These are phyloP conservation scores for Spathaspora passalidarum DNA, from an alignment of 805 yeast genomes.

Conservation along the genomic window DNA sequence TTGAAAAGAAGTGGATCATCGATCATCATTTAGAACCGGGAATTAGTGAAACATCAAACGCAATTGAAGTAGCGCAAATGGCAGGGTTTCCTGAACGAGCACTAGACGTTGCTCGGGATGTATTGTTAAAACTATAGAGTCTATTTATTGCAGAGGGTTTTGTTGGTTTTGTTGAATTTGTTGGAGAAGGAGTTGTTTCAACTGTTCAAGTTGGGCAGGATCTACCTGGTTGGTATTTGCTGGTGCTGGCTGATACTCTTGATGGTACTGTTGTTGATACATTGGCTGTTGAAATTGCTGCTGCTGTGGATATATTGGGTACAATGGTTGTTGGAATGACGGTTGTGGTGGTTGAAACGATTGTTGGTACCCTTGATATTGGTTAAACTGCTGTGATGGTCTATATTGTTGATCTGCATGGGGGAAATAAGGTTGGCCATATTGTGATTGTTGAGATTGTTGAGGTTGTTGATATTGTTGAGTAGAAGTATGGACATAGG, in stretches of 20 bases:
- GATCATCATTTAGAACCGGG: conserved; percentile 65
- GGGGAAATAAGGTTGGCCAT: conserved; percentile 15
- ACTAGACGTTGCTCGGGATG: conserved; percentile 46
- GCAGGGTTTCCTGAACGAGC: conserved; percentile 77
- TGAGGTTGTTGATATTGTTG: no score
- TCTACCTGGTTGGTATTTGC: conserved; percentile 7
- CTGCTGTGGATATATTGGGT: conserved; percentile 3
- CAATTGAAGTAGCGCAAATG: conserved; percentile 67
- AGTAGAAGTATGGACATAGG: no score
- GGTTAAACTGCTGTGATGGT: conserved; percentile 4
- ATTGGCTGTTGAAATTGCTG: conserved; percentile 9
- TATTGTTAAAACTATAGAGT: conserved; percentile 10
- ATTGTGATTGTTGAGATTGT: conserved; percentile 6
- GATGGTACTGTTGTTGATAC: conserved; percentile 10
- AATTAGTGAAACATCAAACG: conserved; percentile 71
- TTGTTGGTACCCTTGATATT: conserved; percentile 3
- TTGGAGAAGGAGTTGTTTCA: conserved; percentile 8
- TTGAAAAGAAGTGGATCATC: conserved; percentile 19
- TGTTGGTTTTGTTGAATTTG: conserved; percentile 21
- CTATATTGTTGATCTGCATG: conserved; percentile 3
- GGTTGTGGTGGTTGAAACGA: not conserved
- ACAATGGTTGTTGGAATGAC: conserved; percentile 1
- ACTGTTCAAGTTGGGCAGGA: conserved; percentile 9
- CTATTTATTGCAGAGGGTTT: conserved; percentile 13
- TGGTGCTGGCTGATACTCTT: conserved; percentile 6